Conservation (phyloP, 371 early-diverging fungal species). For the Mucor irregularis region DNA sequence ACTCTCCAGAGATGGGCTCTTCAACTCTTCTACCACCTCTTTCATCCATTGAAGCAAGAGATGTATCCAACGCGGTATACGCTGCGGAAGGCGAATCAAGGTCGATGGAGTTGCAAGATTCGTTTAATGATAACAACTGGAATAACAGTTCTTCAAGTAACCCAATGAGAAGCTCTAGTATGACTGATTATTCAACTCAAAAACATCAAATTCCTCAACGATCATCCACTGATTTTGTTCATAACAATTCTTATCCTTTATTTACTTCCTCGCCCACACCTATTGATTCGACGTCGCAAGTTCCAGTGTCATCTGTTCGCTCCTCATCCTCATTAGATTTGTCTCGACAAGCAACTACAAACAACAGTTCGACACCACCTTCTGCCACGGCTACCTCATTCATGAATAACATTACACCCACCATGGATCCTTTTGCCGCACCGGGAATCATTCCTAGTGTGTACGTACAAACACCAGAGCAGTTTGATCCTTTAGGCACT, state of each 20-base stretch:
- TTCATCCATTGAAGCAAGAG: background rate
- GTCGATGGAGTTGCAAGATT: background rate
- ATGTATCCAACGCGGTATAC: no score
- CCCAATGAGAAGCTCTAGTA: background rate
- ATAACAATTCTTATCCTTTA: background rate
- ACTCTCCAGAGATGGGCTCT: conserved; percentile 18
- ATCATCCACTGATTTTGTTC: background rate
- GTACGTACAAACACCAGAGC: conserved; percentile 3
- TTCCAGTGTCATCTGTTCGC: conserved; percentile 21
- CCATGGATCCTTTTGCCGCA: conserved; percentile 43
- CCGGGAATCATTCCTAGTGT: conserved; percentile 31
- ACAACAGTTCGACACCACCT: background rate
- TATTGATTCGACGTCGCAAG: conserved; percentile 2
- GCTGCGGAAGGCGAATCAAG: no score
- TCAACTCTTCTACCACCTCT: background rate
- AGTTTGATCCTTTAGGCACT: conserved; percentile 26
- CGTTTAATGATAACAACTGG: background rate
- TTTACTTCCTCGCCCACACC: background rate
- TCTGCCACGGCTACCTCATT: background rate
- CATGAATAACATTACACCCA: conserved; percentile 8
- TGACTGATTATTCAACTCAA: background rate
- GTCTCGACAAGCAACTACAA: background rate
- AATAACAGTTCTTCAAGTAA: background rate
- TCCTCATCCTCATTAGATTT: background rate
- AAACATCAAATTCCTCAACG: background rate